Evolutionary conservation across 352 stramenopile genomes (phyloP).

Genomic region (Pythium aquatile): DNA sequence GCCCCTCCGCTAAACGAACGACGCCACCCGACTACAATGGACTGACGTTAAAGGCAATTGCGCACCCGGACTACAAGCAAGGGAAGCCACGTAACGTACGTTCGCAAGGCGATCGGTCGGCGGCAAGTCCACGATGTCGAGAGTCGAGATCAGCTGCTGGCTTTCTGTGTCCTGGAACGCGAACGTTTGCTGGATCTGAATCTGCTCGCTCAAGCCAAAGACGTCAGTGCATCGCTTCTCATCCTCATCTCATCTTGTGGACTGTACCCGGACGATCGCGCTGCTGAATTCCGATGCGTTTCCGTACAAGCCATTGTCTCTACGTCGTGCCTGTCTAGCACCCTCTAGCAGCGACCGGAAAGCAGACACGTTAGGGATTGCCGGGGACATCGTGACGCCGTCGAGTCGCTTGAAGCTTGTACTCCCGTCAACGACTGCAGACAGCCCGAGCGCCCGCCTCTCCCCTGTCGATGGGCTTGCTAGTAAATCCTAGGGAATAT

Average conservation of each 20-base stretch:
- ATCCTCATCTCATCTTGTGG: not conserved
- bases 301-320: constrained; percentile 38
- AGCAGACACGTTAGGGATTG: constrained; percentile 23
- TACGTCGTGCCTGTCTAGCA: constrained; percentile 30
- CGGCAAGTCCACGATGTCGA: constrained; percentile 49
- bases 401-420: constrained; percentile 24
- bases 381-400: constrained; percentile 26
- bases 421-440: constrained; percentile 7
- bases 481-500: constrained; percentile 18
- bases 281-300: constrained; percentile 47
- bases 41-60: not conserved
- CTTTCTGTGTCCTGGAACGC: constrained; percentile 30
- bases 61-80: not conserved
- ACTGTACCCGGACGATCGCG: constrained; percentile 41
- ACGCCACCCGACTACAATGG: constrained; percentile 23
- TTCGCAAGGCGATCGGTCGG: constrained; percentile 46
- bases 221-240: not conserved
- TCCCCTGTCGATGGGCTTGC: not conserved
- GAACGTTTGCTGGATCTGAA: constrained; percentile 45
- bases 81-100: constrained; percentile 23
- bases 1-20: constrained; percentile 45
- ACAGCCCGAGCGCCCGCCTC: not conserved
- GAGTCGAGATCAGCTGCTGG: constrained; percentile 42
- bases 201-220: constrained; percentile 10
- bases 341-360: constrained; percentile 34